Base-by-base conservation (phyloP, 495 filamentous ascomycete genomes). In the Massariosphaeria phaeospora region DNA sequence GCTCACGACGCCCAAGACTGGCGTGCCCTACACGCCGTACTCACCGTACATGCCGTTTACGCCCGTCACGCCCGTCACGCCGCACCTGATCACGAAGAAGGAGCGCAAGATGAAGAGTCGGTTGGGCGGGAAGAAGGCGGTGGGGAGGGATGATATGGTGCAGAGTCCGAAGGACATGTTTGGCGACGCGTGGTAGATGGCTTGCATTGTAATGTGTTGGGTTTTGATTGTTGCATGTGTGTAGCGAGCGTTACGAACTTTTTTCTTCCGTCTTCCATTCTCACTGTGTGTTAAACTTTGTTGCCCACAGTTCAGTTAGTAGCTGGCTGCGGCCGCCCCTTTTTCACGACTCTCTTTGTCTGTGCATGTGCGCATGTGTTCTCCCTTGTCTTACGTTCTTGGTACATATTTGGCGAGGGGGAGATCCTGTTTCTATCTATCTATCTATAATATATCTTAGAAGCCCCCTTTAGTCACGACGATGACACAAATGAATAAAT, bases 1-100 rank as follows among this genome's bases (percentile, higher is more conserved):
- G n/a, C 48, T 76, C 57, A 72, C 71, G 40, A 81, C 81, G 7
- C 87, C 87, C 0, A 78, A 80, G 61, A 89, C 86, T 0, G 89
- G 85, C 4, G 79, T 86, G 34, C 82, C 89, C 0, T 75, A 78
- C 29, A 84, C 80, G 7, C 91, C 91, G 5, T 95, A 96, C 68
- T 84, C 80, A 48, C 87, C 91, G 4, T 96, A 96, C 65, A 93
- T 95, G 78, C 91, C 91, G 0, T 91, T 86, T 65, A 88, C 85
- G 1, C 90, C 91, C 0, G 76, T 94, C 7, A 86, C 93, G 13
- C 91, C 91, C 0, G 81, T 96, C 51, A 94, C 90, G 25, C 90
- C 91, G 0, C 81, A 82, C 39, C 68, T 81, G 47, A 74, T 90
- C 41, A 83, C 89, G 35, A 82, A 79, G 68, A 78, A 79, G 55